Evolutionary conservation across 148 eudicot genomes (phyloP).

Genomic region (Cornus controversa): DNA sequence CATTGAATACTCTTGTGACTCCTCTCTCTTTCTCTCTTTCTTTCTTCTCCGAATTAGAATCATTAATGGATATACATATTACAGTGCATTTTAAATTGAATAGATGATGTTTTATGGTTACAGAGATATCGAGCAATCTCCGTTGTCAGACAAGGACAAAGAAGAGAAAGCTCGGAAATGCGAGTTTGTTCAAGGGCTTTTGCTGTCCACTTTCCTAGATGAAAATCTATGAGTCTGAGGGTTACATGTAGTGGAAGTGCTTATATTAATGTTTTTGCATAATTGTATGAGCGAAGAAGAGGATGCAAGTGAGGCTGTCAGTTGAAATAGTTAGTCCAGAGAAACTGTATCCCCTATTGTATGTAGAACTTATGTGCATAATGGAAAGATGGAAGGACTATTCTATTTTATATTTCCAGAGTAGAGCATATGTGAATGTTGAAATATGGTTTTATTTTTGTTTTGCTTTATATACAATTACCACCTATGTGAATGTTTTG

Average conservation of each 20-base stretch:
- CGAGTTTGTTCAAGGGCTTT: constrained; percentile 68
- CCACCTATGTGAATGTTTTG: no score
- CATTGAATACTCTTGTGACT: background rate
- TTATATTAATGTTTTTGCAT: constrained; percentile 1
- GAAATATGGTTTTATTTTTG: no score
- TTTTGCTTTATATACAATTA: no score
- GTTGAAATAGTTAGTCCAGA: background rate
- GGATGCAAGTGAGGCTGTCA: constrained; percentile 18
- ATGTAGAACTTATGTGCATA: background rate
- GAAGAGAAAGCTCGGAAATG: constrained; percentile 71
- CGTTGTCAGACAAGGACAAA: constrained; percentile 68
- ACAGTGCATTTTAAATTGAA: no score
- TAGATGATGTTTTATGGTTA: background rate
- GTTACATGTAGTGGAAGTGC: background rate
- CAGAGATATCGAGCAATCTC: constrained; percentile 33
- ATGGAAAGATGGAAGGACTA: background rate
- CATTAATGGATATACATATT: background rate
- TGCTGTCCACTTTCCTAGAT: constrained; percentile 68
- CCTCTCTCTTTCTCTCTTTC: background rate
- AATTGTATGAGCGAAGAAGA: background rate
- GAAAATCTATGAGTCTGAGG: constrained; percentile 33
- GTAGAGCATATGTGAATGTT: no score
- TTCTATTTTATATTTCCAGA: background rate
- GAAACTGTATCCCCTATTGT: background rate
- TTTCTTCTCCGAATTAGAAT: background rate